These are phyloP conservation scores for Jaapia argillacea DNA, from an alignment of 768 basidiomycete genomes.

Conservation along the genomic window DNA sequence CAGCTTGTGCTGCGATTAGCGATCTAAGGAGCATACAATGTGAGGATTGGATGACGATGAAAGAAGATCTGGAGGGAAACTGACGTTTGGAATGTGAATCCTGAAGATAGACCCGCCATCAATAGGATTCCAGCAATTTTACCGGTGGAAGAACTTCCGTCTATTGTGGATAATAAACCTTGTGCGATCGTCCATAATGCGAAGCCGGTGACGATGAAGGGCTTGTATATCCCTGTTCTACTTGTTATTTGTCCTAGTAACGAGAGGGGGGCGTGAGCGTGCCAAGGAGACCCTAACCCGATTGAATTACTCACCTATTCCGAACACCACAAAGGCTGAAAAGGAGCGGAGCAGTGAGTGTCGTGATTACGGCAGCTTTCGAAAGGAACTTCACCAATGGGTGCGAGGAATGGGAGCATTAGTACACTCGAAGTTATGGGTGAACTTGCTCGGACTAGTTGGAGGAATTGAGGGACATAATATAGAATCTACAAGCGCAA, in stretches of 20 bases:
- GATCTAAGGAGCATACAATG: slow-evolving; percentile 13
- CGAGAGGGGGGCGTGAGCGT: too few species aligned
- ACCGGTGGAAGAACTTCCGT: slow-evolving; percentile 18
- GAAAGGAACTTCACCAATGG: slow-evolving; percentile 8
- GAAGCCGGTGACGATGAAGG: slow-evolving; percentile 17
- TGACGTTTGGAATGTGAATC: slow-evolving; percentile 14
- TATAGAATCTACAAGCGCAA: slow-evolving; percentile 13
- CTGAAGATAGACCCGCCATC: slow-evolving; percentile 26
- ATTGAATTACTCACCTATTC: background rate
- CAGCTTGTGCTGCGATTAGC: slow-evolving; percentile 27
- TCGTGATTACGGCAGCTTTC: background rate
- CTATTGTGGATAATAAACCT: slow-evolving; percentile 27
- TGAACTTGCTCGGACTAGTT: slow-evolving; percentile 26
- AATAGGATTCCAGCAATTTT: slow-evolving; percentile 26
- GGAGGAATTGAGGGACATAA: slow-evolving; percentile 30
- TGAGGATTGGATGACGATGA: background rate
- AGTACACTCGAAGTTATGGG: slow-evolving; percentile 29
- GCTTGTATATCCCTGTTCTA: slow-evolving; percentile 18
- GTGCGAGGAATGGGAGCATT: slow-evolving; percentile 27
- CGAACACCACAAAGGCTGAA: background rate
- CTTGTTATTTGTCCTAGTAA: slow-evolving; percentile 7
- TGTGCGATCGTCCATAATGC: slow-evolving; percentile 29
- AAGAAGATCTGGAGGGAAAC: background rate
- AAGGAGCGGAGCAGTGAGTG: too few species aligned
- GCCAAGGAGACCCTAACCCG: too few species aligned